A percentile compares a stretch with the other conserved stretches of the same genome.
phyloP scores from a whole-genome alignment of 73 alveolate genomes.

The Tetrahymena thermophila region DNA sequence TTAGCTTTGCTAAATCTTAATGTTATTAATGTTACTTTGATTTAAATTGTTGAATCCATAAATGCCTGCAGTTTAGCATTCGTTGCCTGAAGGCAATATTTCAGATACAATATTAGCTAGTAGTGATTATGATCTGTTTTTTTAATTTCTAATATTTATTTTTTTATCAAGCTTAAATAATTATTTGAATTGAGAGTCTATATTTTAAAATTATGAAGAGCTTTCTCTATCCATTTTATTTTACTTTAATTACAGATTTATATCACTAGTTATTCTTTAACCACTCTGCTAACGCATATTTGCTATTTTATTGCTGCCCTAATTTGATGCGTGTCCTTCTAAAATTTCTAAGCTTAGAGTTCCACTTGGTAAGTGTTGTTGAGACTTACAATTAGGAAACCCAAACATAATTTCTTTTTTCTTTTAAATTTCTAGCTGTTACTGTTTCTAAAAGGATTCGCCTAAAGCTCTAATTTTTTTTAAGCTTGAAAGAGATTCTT shows the following conservation, averaged over 20 bases:
- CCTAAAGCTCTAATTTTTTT: not conserved
- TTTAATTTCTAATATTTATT: not conserved
- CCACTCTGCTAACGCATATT: not conserved
- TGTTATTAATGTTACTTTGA: not conserved
- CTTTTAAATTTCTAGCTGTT: not conserved
- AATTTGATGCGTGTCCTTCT: not conserved
- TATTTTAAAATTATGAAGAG: not conserved
- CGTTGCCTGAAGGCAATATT: not conserved
- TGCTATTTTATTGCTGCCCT: not conserved
- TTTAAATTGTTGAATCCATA: not conserved
- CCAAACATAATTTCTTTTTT: not conserved
- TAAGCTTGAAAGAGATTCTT: not conserved
- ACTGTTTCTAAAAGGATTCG: not conserved
- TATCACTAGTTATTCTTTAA: not conserved
- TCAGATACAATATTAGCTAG: not conserved
- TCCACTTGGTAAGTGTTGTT: not conserved
- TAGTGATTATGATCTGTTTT: not conserved
- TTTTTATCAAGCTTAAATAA: not conserved
- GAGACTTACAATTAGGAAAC: not conserved
- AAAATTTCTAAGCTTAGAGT: not conserved
- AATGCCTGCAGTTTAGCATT: not conserved
- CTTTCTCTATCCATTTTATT: not conserved
- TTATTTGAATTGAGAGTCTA: not conserved
- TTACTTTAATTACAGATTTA: no score
- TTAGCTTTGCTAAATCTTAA: not conserved